Base-by-base conservation (phyloP, 192 early-diverging fungal species). In the Entophlyctis helioformis region DNA sequence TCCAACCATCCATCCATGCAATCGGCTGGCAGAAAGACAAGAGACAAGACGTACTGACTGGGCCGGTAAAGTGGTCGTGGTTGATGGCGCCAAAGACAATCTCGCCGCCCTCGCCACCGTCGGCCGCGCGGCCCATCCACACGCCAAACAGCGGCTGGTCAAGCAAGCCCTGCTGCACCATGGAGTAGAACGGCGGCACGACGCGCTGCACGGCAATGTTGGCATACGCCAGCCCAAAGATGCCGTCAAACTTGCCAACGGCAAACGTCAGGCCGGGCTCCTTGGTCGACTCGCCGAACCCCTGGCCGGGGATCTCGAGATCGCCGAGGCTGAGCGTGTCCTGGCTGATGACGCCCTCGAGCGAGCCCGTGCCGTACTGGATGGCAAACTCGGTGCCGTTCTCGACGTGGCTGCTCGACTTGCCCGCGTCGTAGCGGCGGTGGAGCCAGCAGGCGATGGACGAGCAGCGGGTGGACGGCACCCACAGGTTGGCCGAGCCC, bases 381-480 rank as follows among this genome's bases (percentile, higher is more conserved):
- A 98, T 94, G 21, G 84, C 80, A 78, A 99, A 97, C 40, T 79
- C 70, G 6, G 96, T 98, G 32, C 91, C 93, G 58, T 99, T 99
- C 37, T 75, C 62, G 39, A 66, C 73, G 73, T 79, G 92, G 5
- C 86, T 74, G 2, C 53, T 59, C n/a, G 87, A 91, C 59, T 88
- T 67, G 46, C 54, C 60, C 27, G 86, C 76, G 61, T 99, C 86
- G 63, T 81, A 99, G 12, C 85, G 78, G 29, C 69, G 51, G 61
- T 97, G 96, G 37, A 99, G 69, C 74, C 82, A 95, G 51, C 96
- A 99, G 1, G 93, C 91, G 51, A 99, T 94, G 2, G 89, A 92
- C 24, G 62, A 71, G 75, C 96, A 99, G 44, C 81, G 81, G 5
- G 83, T 85, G 16, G 89, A 92, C 10, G 93, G 93, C 21, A 99